Base-by-base conservation (phyloP, 129 eudicot genomes). In the Arctium minus region DNA sequence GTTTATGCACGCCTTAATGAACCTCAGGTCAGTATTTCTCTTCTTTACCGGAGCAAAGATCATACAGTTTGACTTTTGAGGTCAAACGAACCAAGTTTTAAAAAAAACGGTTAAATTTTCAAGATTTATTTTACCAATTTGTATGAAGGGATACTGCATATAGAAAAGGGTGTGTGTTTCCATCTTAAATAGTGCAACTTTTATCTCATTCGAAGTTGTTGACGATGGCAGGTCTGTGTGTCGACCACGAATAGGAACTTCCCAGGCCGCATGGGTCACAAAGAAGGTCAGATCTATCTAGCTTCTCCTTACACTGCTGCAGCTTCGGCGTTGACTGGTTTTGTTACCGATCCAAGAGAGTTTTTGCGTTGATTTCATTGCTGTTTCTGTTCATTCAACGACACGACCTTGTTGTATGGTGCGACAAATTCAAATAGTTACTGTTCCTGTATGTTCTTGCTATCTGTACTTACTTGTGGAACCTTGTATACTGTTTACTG, bases 231-330 rank as follows among this genome's bases (percentile, higher is more conserved):
- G 99, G 99, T 96, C 9, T 96, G 99, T 80, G 97, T 96, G 8
- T 96, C 99, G 4, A 96, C 99, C 6, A 96, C 99, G 72, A 96
- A 96, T 38, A 87, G 99, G 88, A 96, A 96, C 83, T 96, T 96
- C 82, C 99, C 99, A 1, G 99, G 99, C 36, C 82, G 99, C 62
- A 96, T 96, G 99, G 99, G 99, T 2, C 91, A 96, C 93, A 96
- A 91, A 88, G 97, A 96, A 72, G 99, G 99, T 80, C 94, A 96
- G 81, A 90, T 96, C 12, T 96, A 93, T 83, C 83, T 96, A n/a
- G 99, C 99, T n/a, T 96, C 99, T 84, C 99, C 99, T 1, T 96
- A 92, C 85, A 95, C 99, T 44, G 99, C 99, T 74, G 97, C 97
- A 39, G 99, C 97, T 42, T 95, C 99, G 3, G 97, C 99, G n/a